Evolutionary conservation across 192 early-diverging fungal genomes (phyloP).

Genomic region (Diversispora eburnea): DNA sequence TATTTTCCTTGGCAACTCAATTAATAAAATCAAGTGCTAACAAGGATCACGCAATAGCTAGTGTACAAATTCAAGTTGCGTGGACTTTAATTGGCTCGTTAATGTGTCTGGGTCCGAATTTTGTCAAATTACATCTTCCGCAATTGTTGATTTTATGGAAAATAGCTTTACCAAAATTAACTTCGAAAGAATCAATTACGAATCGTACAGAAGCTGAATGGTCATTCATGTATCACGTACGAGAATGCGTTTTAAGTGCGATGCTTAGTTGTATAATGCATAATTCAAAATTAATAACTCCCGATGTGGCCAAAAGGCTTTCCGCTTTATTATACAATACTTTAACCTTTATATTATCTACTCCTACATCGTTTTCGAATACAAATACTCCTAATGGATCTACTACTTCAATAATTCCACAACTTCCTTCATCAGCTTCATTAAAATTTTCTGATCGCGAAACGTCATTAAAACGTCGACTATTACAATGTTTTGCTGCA

Average conservation of each 20-base stretch:
- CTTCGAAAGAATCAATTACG: constrained; percentile 58
- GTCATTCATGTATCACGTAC: constrained; percentile 52
- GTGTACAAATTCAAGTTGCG: constrained; percentile 64
- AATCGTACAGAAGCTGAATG: constrained; percentile 61
- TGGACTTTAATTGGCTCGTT: constrained; percentile 77
- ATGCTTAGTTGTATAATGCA: constrained; percentile 69
- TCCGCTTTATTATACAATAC: constrained; percentile 71
- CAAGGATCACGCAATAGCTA: constrained; percentile 59
- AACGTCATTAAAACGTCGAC: constrained; percentile 55
- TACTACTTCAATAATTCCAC: constrained; percentile 14
- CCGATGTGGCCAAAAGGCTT: constrained; percentile 77
- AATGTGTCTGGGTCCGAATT: constrained; percentile 75
- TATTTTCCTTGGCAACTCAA: constrained; percentile 73
- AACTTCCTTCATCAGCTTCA: constrained; percentile 36
- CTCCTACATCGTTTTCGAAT: constrained; percentile 50
- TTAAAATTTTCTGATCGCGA: constrained; percentile 55
- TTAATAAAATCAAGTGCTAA: constrained; percentile 59
- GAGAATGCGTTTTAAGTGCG: constrained; percentile 67
- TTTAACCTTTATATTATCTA: constrained; percentile 53
- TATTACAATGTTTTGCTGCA: constrained; percentile 70
- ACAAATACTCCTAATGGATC: constrained; percentile 36
- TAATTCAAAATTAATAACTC: constrained; percentile 60
- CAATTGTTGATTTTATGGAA: constrained; percentile 80
- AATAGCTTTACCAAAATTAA: constrained; percentile 67
- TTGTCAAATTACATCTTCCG: constrained; percentile 74